These are phyloP conservation scores for Volutella citrinella DNA, from an alignment of 2,329 filamentous ascomycete species.

Conservation along the genomic window DNA sequence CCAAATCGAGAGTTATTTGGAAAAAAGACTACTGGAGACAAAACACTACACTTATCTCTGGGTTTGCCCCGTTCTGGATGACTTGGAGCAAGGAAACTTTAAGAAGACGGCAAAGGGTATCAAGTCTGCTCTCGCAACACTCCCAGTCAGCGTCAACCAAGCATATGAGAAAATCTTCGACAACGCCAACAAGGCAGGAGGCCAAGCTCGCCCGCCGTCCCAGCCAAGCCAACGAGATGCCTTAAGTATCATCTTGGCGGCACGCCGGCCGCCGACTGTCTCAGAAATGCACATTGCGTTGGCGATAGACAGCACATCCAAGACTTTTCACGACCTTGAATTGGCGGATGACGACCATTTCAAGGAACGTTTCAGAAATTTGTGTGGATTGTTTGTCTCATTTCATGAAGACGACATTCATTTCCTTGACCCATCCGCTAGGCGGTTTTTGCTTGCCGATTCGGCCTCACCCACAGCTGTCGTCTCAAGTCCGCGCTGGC, in stretches of 20 bases:
- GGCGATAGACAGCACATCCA: conserved; percentile 11
- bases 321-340: conserved; percentile 16
- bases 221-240: conserved; percentile 11
- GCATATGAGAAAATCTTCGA: conserved; percentile 28
- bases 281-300: conserved; percentile 28
- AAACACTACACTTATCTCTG: conserved; percentile 36
- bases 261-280: conserved; percentile 22
- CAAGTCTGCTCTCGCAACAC: conserved; percentile 12
- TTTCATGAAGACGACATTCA: conserved; percentile 25
- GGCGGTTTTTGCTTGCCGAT: conserved; percentile 27
- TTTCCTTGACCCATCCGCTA: conserved; percentile 31
- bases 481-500: too few relatives aligned
- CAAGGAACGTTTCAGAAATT: conserved; percentile 14
- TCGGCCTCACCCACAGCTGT: background rate
- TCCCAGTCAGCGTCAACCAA: conserved; percentile 27
- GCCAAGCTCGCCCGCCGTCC: too few relatives aligned
- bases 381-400: conserved; percentile 28
- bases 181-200: conserved; percentile 14
- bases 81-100: conserved; percentile 20
- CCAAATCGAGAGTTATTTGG: conserved; percentile 15
- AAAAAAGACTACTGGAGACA: conserved; percentile 13
- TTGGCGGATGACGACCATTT: conserved; percentile 20
- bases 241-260: conserved; percentile 25
- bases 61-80: conserved; percentile 34
- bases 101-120: conserved; percentile 19